Evolutionary conservation across 2,329 filamentous ascomycete species (phyloP).

Genomic region (Sarocladium oryzae): DNA sequence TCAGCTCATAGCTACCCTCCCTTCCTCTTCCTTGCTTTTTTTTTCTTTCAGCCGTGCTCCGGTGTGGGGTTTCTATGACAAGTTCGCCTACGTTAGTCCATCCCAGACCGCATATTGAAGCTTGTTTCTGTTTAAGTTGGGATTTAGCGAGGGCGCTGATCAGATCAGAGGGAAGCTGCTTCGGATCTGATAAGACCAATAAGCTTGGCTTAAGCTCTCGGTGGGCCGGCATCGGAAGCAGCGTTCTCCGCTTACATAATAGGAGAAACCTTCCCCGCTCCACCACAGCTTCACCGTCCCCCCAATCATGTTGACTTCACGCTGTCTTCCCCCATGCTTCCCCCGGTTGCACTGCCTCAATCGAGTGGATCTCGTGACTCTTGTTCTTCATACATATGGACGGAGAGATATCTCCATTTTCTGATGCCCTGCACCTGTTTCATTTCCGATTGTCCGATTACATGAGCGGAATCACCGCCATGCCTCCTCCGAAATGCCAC

Average conservation of each 20-base stretch:
- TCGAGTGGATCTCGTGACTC: neutral
- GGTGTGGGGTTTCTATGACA: neutral
- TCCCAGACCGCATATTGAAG: neutral
- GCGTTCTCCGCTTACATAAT: neutral
- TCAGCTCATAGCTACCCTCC: neutral
- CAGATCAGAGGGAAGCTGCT: neutral
- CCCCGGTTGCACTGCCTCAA: neutral
- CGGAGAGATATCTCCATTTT: too few relatives aligned
- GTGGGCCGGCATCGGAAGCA: neutral
- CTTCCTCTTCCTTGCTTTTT: neutral
- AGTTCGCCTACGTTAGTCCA: neutral
- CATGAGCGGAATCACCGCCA: neutral
- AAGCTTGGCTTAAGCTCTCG: neutral
- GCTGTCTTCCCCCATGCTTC: neutral
- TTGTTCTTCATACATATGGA: neutral
- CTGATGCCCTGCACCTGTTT: neutral
- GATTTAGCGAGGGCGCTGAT: neutral
- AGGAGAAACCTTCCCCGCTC: neutral
- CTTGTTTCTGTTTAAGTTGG: neutral
- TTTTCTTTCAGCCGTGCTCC: too few relatives aligned
- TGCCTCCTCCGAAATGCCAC: neutral
- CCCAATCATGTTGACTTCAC: too few relatives aligned
- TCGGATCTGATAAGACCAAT: slow-evolving; percentile 7
- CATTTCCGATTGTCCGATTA: slow-evolving; percentile 1
- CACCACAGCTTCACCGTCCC: neutral